Percentiles rank a stretch among this genome's conserved stretches.
Evolutionary conservation across 371 early-diverging fungal species (phyloP).

Genomic region (Mucor irregularis): DNA sequence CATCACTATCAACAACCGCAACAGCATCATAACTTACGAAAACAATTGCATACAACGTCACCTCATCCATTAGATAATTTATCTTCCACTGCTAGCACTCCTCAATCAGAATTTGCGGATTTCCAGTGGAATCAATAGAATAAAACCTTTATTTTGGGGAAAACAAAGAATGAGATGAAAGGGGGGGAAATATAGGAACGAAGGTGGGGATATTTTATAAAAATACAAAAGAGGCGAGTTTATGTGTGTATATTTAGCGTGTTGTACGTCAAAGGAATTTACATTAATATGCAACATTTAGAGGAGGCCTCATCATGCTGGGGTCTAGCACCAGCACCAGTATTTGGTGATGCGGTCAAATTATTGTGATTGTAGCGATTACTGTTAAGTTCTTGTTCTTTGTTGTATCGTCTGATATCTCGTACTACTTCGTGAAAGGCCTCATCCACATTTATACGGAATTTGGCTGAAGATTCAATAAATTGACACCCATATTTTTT

Average conservation of each 20-base stretch:
- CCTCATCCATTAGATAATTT: slow-evolving; percentile 21
- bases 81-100: background rate
- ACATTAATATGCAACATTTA: slow-evolving; percentile 38
- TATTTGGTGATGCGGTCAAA: background rate
- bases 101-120: slow-evolving; percentile 3
- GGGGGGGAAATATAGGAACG: background rate
- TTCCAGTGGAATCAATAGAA: slow-evolving; percentile 6
- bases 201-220: background rate
- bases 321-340: background rate
- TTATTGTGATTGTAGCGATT: slow-evolving; percentile 1
- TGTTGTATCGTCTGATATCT: slow-evolving; percentile 53
- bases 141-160: background rate
- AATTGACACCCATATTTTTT: slow-evolving; percentile 29
- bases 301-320: slow-evolving; percentile 19
- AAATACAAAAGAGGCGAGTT: background rate
- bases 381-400: slow-evolving; percentile 22
- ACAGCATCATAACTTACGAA: background rate
- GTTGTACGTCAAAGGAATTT: background rate
- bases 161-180: background rate
- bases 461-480: slow-evolving; percentile 91
- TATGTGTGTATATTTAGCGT: no score
- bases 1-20: background rate
- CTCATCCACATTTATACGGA: slow-evolving; percentile 88
- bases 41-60: background rate
- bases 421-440: slow-evolving; percentile 88